Conservation (phyloP, 352 stramenopile genomes). For the Phytophthora fragariae region DNA sequence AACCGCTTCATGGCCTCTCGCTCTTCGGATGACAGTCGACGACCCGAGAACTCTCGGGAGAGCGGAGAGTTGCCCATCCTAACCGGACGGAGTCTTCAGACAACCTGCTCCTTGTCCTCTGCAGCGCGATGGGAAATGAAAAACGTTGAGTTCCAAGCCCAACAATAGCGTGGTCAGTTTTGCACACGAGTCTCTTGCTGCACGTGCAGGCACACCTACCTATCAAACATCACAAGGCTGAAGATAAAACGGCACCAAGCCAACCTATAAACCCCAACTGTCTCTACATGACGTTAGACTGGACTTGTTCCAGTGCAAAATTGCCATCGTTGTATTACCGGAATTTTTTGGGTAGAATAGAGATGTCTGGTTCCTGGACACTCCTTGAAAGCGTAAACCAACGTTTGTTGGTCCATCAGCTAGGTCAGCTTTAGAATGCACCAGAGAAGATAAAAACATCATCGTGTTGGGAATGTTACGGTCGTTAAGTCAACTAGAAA, state of each 20-base stretch:
- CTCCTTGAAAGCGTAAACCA: no score
- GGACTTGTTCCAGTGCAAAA: no score
- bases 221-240: slow-evolving; percentile 11
- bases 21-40: slow-evolving; percentile 58
- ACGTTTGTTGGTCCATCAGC: neutral
- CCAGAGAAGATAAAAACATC: neutral
- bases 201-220: slow-evolving; percentile 2
- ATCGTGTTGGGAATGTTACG: neutral
- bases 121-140: slow-evolving; percentile 27
- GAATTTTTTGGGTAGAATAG: no score
- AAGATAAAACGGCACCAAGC: slow-evolving; percentile 5
- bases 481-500: neutral
- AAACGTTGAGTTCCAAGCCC: slow-evolving; percentile 14
- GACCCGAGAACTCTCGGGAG: slow-evolving; percentile 60
- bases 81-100: neutral
- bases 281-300: no score
- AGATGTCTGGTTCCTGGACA: no score
- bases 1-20: slow-evolving; percentile 82
- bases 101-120: neutral
- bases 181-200: slow-evolving; percentile 11
- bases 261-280: neutral
- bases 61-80: slow-evolving; percentile 74
- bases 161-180: slow-evolving; percentile 43
- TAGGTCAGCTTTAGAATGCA: neutral
- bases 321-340: no score